phyloP scores from a whole-genome alignment of 2,329 filamentous ascomycete species.

The Parascedosporium putredinis region DNA sequence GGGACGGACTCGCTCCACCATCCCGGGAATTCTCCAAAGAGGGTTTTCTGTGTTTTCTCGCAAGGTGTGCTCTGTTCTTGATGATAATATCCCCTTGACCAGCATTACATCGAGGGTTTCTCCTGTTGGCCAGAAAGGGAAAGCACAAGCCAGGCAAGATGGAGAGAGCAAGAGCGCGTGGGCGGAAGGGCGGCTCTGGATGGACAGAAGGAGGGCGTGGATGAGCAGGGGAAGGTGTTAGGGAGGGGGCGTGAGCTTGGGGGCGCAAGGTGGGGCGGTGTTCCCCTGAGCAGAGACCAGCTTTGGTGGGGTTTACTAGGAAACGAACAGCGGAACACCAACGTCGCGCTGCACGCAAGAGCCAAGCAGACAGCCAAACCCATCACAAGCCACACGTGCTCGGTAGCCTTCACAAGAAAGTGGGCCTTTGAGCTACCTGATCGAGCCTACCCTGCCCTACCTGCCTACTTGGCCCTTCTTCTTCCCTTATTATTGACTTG shows the following conservation, averaged over 20 bases:
- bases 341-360: too few species aligned
- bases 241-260: neutral
- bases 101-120: neutral
- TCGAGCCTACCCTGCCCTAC: too few species aligned
- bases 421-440: too few species aligned
- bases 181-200: neutral
- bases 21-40: too few species aligned
- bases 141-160: neutral
- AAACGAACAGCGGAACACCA: neutral
- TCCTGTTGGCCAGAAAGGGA: neutral
- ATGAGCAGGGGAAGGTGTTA: neutral
- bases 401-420: neutral
- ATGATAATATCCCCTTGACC: too few species aligned
- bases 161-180: slow-evolving; percentile 1
- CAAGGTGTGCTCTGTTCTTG: too few species aligned
- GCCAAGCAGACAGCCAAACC: neutral
- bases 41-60: too few species aligned
- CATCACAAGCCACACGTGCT: neutral
- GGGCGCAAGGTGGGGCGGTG: neutral
- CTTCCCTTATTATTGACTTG: too few species aligned
- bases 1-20: too few species aligned
- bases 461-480: too few species aligned
- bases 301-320: neutral
- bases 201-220: neutral
- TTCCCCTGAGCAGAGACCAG: neutral